Evolutionary conservation across 768 basidiomycete species (phyloP), one percentile per base, ranked within the genome.

Genomic region (Clathrus columnatus): DNA sequence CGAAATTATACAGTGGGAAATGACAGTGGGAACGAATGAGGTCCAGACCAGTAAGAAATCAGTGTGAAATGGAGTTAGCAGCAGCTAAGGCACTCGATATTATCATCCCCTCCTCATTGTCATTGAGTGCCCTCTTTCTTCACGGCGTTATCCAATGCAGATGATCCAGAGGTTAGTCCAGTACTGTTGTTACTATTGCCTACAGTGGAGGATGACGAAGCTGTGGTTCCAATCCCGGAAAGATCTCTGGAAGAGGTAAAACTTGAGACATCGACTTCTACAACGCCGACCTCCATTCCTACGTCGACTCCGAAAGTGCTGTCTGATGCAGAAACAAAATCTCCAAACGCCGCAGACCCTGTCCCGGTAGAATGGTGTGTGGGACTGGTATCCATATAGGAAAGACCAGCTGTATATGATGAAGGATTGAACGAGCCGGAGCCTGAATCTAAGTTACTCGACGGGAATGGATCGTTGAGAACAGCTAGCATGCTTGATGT

Each of bases 401-500:
- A 78, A 64, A 89, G 72, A 30, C 83, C 74, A 20, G 48, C 50
- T 45, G 27, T 56, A 21, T 55, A 50, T 23, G 58, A 59, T 17
- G 47, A 50, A 21, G 83, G 65, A 66, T 76, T 80, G 68, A 87
- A 90, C 27, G 74, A 73, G 5, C 79, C 75, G 45, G 79, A 68
- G 54, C 79, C 68, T 16, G 83, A 76, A 67, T 90, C 88, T 62
- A 89, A 73, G 52, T 85, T 73, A 56, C 80, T 78, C 28, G 78
- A 60, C 20, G 81, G 76, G 70, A 86, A 90, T 21, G 83, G 66
- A 56, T 89, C 87, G 48, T 83, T 81, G 61, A 92, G 74, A 8
- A 88, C 88, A 32, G 90, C 90, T 61, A 91, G 79, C 90, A 92
- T 91, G 69, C 86, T 91, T 56, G 88, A 89, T 24, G 88, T 90